A percentile compares a stretch with the other conserved stretches of the same genome.
Conservation (phyloP, 306 rosid genomes). For the Prunus campanulata region DNA sequence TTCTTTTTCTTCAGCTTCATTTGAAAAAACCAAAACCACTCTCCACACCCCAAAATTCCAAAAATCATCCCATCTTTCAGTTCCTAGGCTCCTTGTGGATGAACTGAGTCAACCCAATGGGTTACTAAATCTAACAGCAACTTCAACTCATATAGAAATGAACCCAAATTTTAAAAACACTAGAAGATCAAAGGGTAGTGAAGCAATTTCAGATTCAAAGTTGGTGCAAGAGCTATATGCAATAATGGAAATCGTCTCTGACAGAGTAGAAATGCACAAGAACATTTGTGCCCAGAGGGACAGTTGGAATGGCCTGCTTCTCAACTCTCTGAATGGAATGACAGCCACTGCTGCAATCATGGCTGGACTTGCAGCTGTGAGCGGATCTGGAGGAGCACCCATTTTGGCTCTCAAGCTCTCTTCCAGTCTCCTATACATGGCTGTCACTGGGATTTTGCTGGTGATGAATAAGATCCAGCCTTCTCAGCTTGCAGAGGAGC, state of each 20-base stretch:
- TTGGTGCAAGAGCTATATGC: conserved; percentile 18
- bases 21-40: conserved; percentile 15
- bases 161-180: conserved; percentile 3
- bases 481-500: conserved; percentile 80
- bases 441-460: conserved; percentile 51
- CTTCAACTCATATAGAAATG: background rate
- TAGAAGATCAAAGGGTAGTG: background rate
- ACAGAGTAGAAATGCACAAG: too few relatives aligned
- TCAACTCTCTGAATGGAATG: too few relatives aligned
- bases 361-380: conserved; percentile 48
- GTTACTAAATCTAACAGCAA: background rate
- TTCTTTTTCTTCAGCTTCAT: conserved; percentile 1
- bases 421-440: conserved; percentile 54
- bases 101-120: background rate
- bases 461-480: conserved; percentile 39
- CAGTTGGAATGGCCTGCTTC: too few relatives aligned
- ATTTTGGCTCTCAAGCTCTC: conserved; percentile 30
- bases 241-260: too few relatives aligned
- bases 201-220: conserved; percentile 13
- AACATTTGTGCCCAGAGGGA: too few relatives aligned
- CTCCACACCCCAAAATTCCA: background rate
- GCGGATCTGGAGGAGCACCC: too few relatives aligned
- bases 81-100: conserved; percentile 12
- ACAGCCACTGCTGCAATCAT: background rate
- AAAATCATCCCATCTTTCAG: conserved; percentile 10